phyloP scores from a whole-genome alignment of 1,284 basidiomycete genomes.

The Ganoderma meredithae region DNA sequence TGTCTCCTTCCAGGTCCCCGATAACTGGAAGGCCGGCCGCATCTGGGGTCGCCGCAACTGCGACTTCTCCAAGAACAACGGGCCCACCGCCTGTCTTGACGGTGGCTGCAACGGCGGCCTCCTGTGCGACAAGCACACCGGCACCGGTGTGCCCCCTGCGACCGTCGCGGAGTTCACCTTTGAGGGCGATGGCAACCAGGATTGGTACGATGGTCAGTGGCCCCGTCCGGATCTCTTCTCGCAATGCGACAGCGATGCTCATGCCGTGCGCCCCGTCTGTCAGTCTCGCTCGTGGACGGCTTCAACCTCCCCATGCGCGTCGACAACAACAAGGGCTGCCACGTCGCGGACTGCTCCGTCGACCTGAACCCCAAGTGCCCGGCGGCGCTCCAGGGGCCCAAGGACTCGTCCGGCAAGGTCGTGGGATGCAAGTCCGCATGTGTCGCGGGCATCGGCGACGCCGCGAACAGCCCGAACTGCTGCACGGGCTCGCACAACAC shows the following conservation, averaged over 20 bases:
- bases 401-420: conserved; percentile 46
- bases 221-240: not conserved
- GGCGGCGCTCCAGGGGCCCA: conserved; percentile 44
- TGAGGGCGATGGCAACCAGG: conserved; percentile 37
- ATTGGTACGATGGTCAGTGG: conserved; percentile 52
- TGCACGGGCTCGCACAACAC: conserved; percentile 52
- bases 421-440: conserved; percentile 56
- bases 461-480: conserved; percentile 49
- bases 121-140: conserved; percentile 47
- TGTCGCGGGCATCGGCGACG: conserved; percentile 47
- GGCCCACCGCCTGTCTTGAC: conserved; percentile 49
- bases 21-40: conserved; percentile 49
- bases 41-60: conserved; percentile 55
- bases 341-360: conserved; percentile 48
- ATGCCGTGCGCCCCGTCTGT: not conserved
- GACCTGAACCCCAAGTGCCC: conserved; percentile 53
- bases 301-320: conserved; percentile 52
- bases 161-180: conserved; percentile 55
- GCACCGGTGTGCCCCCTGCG: conserved; percentile 53
- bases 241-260: not conserved
- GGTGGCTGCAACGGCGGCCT: conserved; percentile 59
- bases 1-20: conserved; percentile 45
- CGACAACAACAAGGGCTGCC: conserved; percentile 50
- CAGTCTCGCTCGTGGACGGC: conserved; percentile 51
- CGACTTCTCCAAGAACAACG: conserved; percentile 49